Base-by-base conservation (phyloP, 768 basidiomycete species). In the Xerocomellus chrysenteron region DNA sequence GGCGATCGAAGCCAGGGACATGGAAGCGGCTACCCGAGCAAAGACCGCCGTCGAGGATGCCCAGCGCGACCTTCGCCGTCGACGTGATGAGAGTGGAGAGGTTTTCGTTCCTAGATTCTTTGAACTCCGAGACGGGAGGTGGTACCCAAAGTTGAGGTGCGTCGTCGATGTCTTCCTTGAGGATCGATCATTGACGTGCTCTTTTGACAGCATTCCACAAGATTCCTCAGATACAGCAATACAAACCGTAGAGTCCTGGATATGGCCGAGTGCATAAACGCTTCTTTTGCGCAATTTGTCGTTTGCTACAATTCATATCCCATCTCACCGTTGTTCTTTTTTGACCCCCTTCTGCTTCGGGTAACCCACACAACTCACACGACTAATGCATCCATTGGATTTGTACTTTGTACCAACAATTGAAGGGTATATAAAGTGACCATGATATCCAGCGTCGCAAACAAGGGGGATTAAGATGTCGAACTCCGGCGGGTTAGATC, bases 11-110 rank as follows among this genome's bases (percentile, higher is more conserved):
- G 78, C 78, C 33, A 92, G 88, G 67, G 94, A 99, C 70, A 96
- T 98, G 93, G 92, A 95, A 63, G 87, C 84, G 12, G 97, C 97
- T 24, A 97, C 94, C 5, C 82, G 82, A 28, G 92, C 93, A 47
- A 99, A 99, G 79, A 83, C 84, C 3, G 80, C 80, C 13, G 91
- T 99, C 1, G 97, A 99, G 75, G 94, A 96, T 60, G 85, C 85
- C 26, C 95, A 98, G 74, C 80, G 97, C 47, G 94, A 97, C 64
- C 72, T 81, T 53, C 84, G 92, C 39, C 83, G 80, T 66, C 75
- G 76, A 68, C 78, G 89, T 58, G 94, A 95, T 56, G 90, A 89
- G 65, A 81, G 71, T 19, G 91, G 90, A 6, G 78, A 82, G 60
- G 75, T 74, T 49, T 86, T 90, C 64, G 75, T 80, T n/a, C 84